A percentile compares a stretch with the other conserved stretches of the same genome.
These are phyloP conservation scores for Suillus hirtellus DNA, from an alignment of 768 basidiomycete species.

Conservation along the genomic window DNA sequence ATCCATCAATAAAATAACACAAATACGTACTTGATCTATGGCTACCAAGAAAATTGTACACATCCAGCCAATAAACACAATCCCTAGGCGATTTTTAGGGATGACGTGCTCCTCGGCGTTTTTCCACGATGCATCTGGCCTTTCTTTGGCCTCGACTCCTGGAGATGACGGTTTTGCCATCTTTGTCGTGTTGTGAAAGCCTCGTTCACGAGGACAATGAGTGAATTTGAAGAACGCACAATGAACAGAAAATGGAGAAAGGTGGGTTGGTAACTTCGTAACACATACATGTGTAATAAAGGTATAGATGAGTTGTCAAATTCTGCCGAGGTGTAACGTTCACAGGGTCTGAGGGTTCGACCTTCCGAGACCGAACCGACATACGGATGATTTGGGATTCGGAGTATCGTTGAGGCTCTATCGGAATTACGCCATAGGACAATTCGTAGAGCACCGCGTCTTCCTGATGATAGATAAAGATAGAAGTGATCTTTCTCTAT, in stretches of 20 bases:
- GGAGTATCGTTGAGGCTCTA: background rate
- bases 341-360: background rate
- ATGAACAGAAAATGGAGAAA: background rate
- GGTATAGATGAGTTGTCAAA: too few species aligned
- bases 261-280: background rate
- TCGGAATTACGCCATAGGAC: too few species aligned
- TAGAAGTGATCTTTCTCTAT: too few species aligned
- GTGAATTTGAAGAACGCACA: background rate
- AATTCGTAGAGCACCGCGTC: too few species aligned
- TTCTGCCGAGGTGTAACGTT: background rate
- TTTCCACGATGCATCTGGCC: conserved; percentile 39
- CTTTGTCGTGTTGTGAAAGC: background rate
- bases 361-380: background rate
- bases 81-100: conserved; percentile 41
- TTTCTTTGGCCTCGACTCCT: conserved; percentile 9
- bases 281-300: background rate
- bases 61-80: conserved; percentile 49
- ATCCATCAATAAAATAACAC: background rate
- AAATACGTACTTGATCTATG: conserved; percentile 41
- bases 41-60: conserved; percentile 45
- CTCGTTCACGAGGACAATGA: background rate
- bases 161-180: background rate
- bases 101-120: conserved; percentile 40
- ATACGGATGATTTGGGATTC: background rate
- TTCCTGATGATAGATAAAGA: too few species aligned